phyloP scores from a whole-genome alignment of 768 basidiomycete genomes.

The Lyophyllum atratum region DNA sequence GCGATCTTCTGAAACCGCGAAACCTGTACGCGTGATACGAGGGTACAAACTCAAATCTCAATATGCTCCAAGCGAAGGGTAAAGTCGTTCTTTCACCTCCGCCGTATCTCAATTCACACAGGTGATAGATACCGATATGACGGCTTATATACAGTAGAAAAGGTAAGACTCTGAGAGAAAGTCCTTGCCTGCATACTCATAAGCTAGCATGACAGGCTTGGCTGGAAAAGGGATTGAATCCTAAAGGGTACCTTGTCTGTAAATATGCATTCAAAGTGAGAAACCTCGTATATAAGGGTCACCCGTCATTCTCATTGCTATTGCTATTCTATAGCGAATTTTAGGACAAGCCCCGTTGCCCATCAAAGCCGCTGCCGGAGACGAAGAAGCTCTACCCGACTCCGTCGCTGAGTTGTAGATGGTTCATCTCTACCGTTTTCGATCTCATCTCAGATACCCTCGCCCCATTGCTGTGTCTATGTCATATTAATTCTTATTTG shows the following conservation, averaged over 20 bases:
- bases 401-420: background rate
- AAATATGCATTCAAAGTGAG: conserved; percentile 82
- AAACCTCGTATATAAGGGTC: background rate
- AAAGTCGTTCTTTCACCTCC: background rate
- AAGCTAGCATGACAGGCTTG: conserved; percentile 50
- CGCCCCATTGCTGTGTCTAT: background rate
- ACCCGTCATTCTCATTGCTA: background rate
- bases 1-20: conserved; percentile 77
- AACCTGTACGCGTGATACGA: conserved; percentile 85
- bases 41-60: conserved; percentile 75
- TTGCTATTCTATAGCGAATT: conserved; percentile 51
- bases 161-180: conserved; percentile 39
- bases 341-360: conserved; percentile 56
- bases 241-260: conserved; percentile 76
- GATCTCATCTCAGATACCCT: background rate
- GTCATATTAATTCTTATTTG: background rate
- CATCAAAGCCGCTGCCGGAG: conserved; percentile 22
- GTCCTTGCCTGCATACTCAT: background rate
- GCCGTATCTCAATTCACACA: background rate
- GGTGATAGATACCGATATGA: conserved; percentile 81
- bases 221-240: conserved; percentile 71
- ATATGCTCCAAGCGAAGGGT: conserved; percentile 84
- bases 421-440: background rate
- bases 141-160: conserved; percentile 80
- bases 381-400: background rate